These are phyloP conservation scores for Pichia deserticola DNA, from an alignment of 805 yeast species.

Conservation along the genomic window DNA sequence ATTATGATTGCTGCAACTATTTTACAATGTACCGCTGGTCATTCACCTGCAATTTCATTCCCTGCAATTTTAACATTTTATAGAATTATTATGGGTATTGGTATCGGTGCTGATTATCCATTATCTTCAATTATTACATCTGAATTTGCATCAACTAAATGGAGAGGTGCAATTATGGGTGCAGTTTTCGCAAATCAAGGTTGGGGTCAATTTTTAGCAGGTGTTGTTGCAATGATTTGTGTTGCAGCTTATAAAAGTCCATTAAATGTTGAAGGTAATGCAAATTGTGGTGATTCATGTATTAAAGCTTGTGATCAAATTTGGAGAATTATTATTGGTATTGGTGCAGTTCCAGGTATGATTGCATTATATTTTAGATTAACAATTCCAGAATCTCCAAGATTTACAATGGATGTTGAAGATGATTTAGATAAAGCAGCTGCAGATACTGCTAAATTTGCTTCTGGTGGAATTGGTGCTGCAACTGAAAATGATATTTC, in stretches of 20 bases:
- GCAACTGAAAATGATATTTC: conserved; percentile 37
- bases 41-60: conserved; percentile 64
- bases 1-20: conserved; percentile 76
- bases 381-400: conserved; percentile 92
- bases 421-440: conserved; percentile 48
- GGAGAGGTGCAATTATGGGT: conserved; percentile 98
- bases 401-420: conserved; percentile 73
- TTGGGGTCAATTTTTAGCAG: conserved; percentile 88
- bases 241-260: conserved; percentile 69
- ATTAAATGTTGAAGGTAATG: conserved; percentile 48
- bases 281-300: conserved; percentile 62
- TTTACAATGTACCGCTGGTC: conserved; percentile 68
- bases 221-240: conserved; percentile 70
- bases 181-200: conserved; percentile 97
- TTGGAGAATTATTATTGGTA: conserved; percentile 89
- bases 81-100: conserved; percentile 89
- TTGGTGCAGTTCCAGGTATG: conserved; percentile 85
- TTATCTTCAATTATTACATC: conserved; percentile 88
- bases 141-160: conserved; percentile 87
- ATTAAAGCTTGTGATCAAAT: conserved; percentile 77
- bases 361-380: conserved; percentile 84
- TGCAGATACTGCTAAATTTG: conserved; percentile 46
- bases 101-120: conserved; percentile 97
- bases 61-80: conserved; percentile 67
- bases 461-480: conserved; percentile 42